Percentiles rank a stretch among this genome's conserved stretches.
Conservation (phyloP, 1,284 basidiomycete genomes). For the Trametes versicolor region DNA sequence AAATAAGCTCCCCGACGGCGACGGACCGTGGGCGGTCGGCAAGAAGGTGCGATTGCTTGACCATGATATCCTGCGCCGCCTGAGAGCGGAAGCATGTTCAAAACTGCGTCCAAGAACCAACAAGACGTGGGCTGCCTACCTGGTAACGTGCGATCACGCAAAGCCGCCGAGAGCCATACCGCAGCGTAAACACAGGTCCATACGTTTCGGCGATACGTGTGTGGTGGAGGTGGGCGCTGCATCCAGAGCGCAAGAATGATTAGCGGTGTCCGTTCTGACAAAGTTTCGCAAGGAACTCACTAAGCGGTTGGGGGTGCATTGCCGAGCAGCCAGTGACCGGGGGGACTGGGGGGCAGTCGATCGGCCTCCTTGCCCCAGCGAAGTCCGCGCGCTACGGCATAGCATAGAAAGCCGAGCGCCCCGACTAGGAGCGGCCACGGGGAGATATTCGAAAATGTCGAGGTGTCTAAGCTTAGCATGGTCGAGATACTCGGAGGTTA, state of each 20-base stretch:
- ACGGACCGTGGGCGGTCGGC: slow-evolving; percentile 34
- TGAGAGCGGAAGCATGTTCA: background rate
- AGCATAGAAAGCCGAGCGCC: slow-evolving; percentile 8
- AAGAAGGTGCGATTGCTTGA: slow-evolving; percentile 34
- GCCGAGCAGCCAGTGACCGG: slow-evolving; percentile 36
- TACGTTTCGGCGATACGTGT: slow-evolving; percentile 31
- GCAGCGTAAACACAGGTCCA: slow-evolving; percentile 35
- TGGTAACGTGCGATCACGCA: slow-evolving; percentile 33
- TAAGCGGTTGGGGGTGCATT: slow-evolving; percentile 26
- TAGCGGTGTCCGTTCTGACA: too few relatives aligned
- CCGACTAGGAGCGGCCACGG: slow-evolving; percentile 13
- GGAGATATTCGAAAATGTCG: background rate
- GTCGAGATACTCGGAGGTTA: background rate
- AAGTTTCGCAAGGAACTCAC: slow-evolving; percentile 16
- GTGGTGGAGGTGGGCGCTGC: slow-evolving; percentile 27
- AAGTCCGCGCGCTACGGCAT: background rate
- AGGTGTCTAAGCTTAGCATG: background rate
- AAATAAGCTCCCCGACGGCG: slow-evolving; percentile 33
- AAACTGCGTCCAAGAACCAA: background rate
- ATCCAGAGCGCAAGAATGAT: background rate
- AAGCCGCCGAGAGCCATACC: slow-evolving; percentile 33
- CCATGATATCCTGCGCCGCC: slow-evolving; percentile 37
- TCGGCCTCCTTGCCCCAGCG: slow-evolving; percentile 9
- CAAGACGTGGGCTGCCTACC: slow-evolving; percentile 9
- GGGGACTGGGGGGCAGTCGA: slow-evolving; percentile 34